Evolutionary conservation across 805 yeast species (phyloP), one percentile per base, ranked within the genome.

Genomic region (Kodamaea fukazawae): DNA sequence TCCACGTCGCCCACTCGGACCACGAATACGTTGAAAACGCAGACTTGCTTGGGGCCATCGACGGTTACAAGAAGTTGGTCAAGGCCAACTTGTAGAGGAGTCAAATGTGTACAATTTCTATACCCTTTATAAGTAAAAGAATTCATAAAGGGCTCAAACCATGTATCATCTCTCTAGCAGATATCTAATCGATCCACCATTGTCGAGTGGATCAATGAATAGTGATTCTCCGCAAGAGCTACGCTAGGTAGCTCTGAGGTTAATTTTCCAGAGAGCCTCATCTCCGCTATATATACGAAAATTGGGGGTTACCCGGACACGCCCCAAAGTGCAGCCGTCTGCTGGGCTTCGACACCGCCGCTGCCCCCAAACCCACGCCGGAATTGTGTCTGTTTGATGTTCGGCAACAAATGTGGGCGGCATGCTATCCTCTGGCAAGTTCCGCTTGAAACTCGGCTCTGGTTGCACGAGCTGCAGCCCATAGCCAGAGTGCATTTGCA

Each of bases 1-100:
- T 81, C 35, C 65, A 61, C 25, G 79, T 75, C 28, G 86, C 86
- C 0, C 86, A 81, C 49, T 70, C 78, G 6, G 79, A 70, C 41
- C 55, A 75, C 40, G 86, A 81, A 58, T 72, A 58, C 42, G 74
- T 81, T 12, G 65, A 70, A 2, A 60, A 72, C 29, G 51, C 51
- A 3, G 81, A 78, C 47, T 59, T 81, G 40, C 41, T 60, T 7
- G 58, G 61, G 14, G 78, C 83, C 7, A 75, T 81, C 13, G 71
- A 56, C 1, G 86, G 80, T 8, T 78, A 76, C 63, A 72, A 73
- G 50, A 57, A 52, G 29, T 52, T 79, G 45, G 63, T 74, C 10
- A 31, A 46, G 34, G 47, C 51, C 48, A 29, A 43, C 15, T 48
- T 60, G 29, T 28, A 34, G 7, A 6, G 29, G 14, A 11, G n/a